Evolutionary conservation across 225 moss, liverwort and hornwort species (phyloP).

Genomic region (Asterella californica): DNA sequence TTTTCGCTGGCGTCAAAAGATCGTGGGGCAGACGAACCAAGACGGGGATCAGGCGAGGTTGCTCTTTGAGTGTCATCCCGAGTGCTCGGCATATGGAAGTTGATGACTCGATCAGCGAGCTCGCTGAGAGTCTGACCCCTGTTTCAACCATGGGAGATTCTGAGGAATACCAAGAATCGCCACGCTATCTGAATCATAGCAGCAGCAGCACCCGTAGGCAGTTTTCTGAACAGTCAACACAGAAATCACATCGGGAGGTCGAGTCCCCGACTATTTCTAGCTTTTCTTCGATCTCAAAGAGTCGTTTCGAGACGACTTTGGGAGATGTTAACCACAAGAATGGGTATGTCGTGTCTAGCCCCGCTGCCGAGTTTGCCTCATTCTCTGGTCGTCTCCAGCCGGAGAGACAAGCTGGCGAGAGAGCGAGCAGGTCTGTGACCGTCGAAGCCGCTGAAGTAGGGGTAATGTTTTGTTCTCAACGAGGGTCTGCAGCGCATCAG

Average conservation of each 20-base stretch:
- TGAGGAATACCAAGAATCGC: conserved; percentile 1
- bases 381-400: not conserved
- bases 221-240: not conserved
- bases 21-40: conserved; percentile 14
- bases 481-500: conserved; percentile 7
- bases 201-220: not conserved
- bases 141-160: conserved; percentile 4
- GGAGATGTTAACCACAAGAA: not conserved
- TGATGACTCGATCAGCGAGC: conserved; percentile 21
- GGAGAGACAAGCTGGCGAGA: not conserved
- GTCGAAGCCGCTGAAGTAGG: not conserved
- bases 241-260: not conserved
- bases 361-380: not conserved
- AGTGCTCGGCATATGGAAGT: conserved; percentile 16
- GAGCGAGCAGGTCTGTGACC: conserved; percentile 7
- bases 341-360: not conserved
- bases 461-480: not conserved
- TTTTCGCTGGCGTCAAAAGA: not conserved
- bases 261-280: not conserved
- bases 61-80: conserved; percentile 12
- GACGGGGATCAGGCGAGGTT: not conserved
- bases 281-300: not conserved
- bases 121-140: conserved; percentile 21
- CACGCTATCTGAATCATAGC: not conserved
- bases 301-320: not conserved